Base-by-base conservation (phyloP, 2,329 filamentous ascomycete species). In the Ascochyta fabae region DNA sequence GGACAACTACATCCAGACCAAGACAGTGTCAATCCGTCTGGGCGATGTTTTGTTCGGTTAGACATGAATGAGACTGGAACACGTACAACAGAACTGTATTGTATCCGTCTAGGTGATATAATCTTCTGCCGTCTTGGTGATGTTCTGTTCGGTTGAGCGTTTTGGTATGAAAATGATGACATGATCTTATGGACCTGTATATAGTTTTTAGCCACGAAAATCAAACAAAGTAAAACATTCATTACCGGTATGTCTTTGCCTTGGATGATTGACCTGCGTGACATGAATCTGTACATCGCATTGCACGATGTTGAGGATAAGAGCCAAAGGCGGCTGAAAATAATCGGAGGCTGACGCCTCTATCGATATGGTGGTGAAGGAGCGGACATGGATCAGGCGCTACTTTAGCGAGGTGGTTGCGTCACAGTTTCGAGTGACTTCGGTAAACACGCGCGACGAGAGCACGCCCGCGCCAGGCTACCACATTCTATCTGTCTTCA, bases 31-130 rank as follows among this genome's bases (percentile, higher is more conserved):
- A 36, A 81, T 81, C 65, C 72, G 79, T 58, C 72, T 81, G 31
- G 79, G 78, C 45, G 79, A 80, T 69, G 79, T 79, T 44, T 65
- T 81, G 39, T 81, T 81, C 70, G 79, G 78, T 76, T 55, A 27
- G 33, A 27, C 24, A 27, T 27, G 4, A 27, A 27, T 27, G 9
- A 27, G 26, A 27, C 26, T 27, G 26, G 9, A 27, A 27, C 6
- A 1, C 9, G 26, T 27, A 27, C 6, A 27, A 27, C 6, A 27
- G 26, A 27, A 27, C 26, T 27, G 4, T 9, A 27, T 27, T 9
- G 5, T 27, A 27, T 27, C 26, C 9, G 6, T 27, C 39, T 41
- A 24, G 22, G 22, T 24, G 23, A 26, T 27, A 27, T 27, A 27
- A 1, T 27, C 26, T 27, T 27, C 26, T 27, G 26, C 65, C 72